These are phyloP conservation scores for Angomonas ambiguus DNA, from an alignment of 208 protist species.

Conservation along the genomic window DNA sequence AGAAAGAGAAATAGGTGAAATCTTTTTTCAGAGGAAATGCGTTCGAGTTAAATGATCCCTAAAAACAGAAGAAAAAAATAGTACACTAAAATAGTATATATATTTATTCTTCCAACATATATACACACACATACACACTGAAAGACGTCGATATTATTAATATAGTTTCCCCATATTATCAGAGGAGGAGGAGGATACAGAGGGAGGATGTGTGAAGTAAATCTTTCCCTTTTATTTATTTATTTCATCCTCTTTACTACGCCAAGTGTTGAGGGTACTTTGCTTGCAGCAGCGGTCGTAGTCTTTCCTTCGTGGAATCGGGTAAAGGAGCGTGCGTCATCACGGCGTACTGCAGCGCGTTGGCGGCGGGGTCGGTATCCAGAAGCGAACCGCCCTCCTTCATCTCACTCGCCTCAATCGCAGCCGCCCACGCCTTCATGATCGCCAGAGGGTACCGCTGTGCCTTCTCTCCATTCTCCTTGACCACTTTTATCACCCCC, in stretches of 20 bases:
- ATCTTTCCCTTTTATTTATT: conserved; percentile 7
- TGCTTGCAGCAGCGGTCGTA: conserved; percentile 42
- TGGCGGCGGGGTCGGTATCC: conserved; percentile 51
- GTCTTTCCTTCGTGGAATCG: conserved; percentile 31
- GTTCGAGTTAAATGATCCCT: not conserved
- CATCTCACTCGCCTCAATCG: not conserved
- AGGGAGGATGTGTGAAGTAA: too few species aligned
- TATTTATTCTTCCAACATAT: not conserved
- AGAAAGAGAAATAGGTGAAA: conserved; percentile 8
- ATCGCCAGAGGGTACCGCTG: conserved; percentile 48
- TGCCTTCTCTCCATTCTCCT: conserved; percentile 61
- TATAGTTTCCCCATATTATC: too few species aligned
- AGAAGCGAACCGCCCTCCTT: not conserved
- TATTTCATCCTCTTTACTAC: not conserved
- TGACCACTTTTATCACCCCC: conserved; percentile 49
- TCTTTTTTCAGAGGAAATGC: not conserved
- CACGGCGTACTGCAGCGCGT: conserved; percentile 41
- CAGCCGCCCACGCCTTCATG: conserved; percentile 27
- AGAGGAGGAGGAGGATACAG: too few species aligned
- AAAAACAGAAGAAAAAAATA: conserved; percentile 12
- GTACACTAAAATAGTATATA: conserved; percentile 10
- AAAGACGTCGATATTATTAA: too few species aligned
- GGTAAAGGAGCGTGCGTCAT: conserved; percentile 45
- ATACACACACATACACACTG: not conserved
- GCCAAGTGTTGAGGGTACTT: conserved; percentile 49